Percentiles rank a stretch among this genome's conserved stretches.
Evolutionary conservation across 2,329 filamentous ascomycete species (phyloP).

Genomic region (Colletotrichum sp.): DNA sequence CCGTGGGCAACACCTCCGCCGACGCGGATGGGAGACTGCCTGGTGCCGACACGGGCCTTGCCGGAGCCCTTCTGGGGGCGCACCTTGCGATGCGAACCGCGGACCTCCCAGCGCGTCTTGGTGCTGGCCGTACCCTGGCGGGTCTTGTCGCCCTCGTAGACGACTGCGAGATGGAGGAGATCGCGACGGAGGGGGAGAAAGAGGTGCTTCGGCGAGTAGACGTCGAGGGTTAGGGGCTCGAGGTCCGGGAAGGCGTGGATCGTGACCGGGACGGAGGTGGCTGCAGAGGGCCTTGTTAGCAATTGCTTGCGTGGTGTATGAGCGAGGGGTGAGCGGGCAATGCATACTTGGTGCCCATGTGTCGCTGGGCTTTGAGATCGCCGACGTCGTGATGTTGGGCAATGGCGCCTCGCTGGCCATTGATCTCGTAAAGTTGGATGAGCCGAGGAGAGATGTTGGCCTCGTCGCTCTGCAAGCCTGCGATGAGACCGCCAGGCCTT

Average conservation of each 20-base stretch:
- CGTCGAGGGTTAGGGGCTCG: constrained; percentile 79
- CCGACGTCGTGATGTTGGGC: constrained; percentile 40
- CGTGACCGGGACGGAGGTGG: constrained; percentile 76
- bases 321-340: neutral
- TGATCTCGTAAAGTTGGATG: constrained; percentile 47
- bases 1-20: constrained; percentile 91
- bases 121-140: constrained; percentile 85
- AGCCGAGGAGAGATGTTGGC: constrained; percentile 39
- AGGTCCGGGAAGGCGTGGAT: constrained; percentile 90
- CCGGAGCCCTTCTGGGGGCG: constrained; percentile 88
- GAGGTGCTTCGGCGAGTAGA: constrained; percentile 83
- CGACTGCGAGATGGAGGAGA: constrained; percentile 87
- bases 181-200: constrained; percentile 87
- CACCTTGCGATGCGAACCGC: constrained; percentile 83
- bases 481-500: constrained; percentile 48
- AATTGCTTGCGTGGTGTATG: neutral
- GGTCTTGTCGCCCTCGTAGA: constrained; percentile 90
- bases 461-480: constrained; percentile 40
- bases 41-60: constrained; percentile 77
- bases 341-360: constrained; percentile 52
- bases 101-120: constrained; percentile 83
- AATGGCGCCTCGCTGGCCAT: constrained; percentile 60
- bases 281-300: constrained; percentile 35
- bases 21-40: constrained; percentile 79
- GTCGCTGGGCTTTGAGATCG: constrained; percentile 38